A percentile compares a stretch with the other conserved stretches of the same genome.
These are phyloP conservation scores for Curvularia eragrostidis DNA, from an alignment of 2,329 filamentous ascomycete species.

Conservation along the genomic window DNA sequence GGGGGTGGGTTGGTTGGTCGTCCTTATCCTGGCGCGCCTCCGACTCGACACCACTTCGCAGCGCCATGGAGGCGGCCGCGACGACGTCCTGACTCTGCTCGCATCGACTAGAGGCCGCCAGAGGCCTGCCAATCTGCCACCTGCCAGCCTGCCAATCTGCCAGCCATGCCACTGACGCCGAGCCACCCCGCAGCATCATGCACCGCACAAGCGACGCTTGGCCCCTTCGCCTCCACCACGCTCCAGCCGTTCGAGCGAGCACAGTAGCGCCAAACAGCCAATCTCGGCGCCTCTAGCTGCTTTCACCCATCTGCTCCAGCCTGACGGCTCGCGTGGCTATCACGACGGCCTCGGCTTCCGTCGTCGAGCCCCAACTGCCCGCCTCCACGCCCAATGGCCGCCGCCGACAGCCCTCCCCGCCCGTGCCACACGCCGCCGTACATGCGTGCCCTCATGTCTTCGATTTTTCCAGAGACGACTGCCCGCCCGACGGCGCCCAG, in stretches of 20 bases:
- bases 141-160: neutral
- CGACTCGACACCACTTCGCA: too few relatives aligned
- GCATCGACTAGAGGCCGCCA: too few relatives aligned
- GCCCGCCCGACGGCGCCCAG: neutral
- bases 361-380: neutral
- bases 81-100: neutral
- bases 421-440: neutral
- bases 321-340: slow-evolving; percentile 17
- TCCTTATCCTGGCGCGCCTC: neutral
- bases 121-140: neutral
- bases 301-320: slow-evolving; percentile 14
- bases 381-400: neutral
- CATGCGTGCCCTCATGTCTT: neutral
- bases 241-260: slow-evolving; percentile 6
- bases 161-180: neutral
- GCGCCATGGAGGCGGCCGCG: too few relatives aligned
- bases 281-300: slow-evolving; percentile 9
- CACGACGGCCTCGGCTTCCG: slow-evolving; percentile 1
- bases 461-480: neutral
- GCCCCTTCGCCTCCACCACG: slow-evolving; percentile 8
- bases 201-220: slow-evolving; percentile 6
- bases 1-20: neutral
- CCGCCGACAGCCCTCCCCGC: neutral
- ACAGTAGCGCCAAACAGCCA: slow-evolving; percentile 10
- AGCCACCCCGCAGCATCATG: neutral